phyloP scores from a whole-genome alignment of 306 rosid species.

The Lathyrus aphaca region DNA sequence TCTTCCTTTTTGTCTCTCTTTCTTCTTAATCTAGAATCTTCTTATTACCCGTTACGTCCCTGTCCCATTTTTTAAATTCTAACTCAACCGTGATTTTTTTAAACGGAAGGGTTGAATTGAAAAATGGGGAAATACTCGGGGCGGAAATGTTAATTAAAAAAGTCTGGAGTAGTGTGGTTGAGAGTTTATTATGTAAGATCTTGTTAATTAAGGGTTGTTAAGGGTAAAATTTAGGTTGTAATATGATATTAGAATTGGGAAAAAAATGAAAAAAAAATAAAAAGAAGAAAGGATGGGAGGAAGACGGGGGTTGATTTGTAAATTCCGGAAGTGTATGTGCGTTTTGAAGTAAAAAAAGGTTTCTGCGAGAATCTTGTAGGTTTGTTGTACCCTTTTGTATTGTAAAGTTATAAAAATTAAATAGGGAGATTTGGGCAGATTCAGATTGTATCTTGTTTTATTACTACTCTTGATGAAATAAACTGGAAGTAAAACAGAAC shows the following conservation, averaged over 20 bases:
- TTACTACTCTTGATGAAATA: background rate
- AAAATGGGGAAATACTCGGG: slow-evolving; percentile 41
- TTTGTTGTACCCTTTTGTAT: slow-evolving; percentile 45
- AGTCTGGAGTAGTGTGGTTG: slow-evolving; percentile 21
- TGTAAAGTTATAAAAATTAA: slow-evolving; percentile 44
- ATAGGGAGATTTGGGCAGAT: slow-evolving; percentile 42
- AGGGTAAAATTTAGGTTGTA: slow-evolving; percentile 47
- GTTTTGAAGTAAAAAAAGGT: slow-evolving; percentile 15
- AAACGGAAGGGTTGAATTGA: slow-evolving; percentile 66
- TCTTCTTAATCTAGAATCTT: slow-evolving; percentile 33
- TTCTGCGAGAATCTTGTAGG: slow-evolving; percentile 28
- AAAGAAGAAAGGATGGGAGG: background rate
- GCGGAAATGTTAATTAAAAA: slow-evolving; percentile 38
- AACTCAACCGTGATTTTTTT: slow-evolving; percentile 73
- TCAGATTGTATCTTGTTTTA: background rate
- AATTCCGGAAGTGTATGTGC: slow-evolving; percentile 35
- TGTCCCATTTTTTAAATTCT: slow-evolving; percentile 39
- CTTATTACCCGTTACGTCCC: slow-evolving; percentile 30
- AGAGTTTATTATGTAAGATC: background rate
- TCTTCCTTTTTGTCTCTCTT: background rate
- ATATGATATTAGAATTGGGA: slow-evolving; percentile 19
- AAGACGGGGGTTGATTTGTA: slow-evolving; percentile 43
- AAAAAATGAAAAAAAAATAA: background rate
- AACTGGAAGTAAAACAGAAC: background rate
- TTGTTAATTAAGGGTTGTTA: slow-evolving; percentile 29